phyloP scores from a whole-genome alignment of 257 asterid genomes.

The Solanum raphanifolium region DNA sequence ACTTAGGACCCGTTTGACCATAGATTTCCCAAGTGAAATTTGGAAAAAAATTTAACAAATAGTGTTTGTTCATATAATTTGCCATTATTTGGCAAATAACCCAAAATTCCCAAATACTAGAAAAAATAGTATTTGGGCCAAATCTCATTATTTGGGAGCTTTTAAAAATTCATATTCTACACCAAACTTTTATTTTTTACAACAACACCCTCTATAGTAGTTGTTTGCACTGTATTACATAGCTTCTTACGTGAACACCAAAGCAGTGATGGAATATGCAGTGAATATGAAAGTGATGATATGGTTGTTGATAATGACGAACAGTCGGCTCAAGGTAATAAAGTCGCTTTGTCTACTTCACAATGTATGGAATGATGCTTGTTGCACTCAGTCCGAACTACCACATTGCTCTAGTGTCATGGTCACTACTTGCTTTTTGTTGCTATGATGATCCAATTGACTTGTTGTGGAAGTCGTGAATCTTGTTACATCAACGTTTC shows the following conservation, averaged over 20 bases:
- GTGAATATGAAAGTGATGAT: background rate
- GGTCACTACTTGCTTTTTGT: background rate
- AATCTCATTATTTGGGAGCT: background rate
- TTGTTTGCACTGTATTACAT: background rate
- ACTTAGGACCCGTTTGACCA: background rate
- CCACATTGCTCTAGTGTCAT: background rate
- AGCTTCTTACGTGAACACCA: background rate
- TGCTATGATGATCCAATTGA: background rate
- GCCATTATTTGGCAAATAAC: no score
- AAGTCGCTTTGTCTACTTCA: background rate
- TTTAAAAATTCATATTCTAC: background rate
- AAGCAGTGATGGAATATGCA: no score
- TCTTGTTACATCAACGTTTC: background rate
- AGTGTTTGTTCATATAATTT: background rate
- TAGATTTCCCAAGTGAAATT: background rate
- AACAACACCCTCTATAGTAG: background rate
- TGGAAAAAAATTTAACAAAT: background rate
- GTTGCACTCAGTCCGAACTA: background rate
- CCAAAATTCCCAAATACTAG: background rate
- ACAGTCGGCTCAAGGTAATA: background rate
- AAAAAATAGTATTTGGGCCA: background rate
- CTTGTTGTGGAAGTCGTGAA: background rate
- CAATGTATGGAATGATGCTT: background rate
- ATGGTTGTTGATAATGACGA: background rate
- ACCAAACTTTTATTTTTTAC: background rate